These are phyloP conservation scores for Myxozyma sirexii DNA, from an alignment of 805 yeast species.

Conservation along the genomic window DNA sequence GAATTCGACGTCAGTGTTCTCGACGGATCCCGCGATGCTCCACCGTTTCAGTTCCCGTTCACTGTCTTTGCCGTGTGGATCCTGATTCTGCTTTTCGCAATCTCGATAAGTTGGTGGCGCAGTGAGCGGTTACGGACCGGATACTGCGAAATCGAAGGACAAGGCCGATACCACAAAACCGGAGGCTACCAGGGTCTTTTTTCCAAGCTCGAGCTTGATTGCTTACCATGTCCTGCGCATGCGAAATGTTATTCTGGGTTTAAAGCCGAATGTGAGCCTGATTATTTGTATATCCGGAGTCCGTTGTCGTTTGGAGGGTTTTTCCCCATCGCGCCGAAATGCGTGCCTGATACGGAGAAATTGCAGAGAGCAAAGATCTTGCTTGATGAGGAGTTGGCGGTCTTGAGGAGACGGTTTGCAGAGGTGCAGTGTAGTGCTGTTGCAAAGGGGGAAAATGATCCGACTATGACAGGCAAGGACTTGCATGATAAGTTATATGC, in stretches of 20 bases:
- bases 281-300: constrained; percentile 55
- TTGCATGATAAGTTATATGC: constrained; percentile 32
- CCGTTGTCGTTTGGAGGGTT: constrained; percentile 59
- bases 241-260: constrained; percentile 70
- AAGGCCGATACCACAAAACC: constrained; percentile 8
- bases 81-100: not conserved
- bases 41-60: constrained; percentile 16
- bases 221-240: constrained; percentile 79
- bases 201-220: constrained; percentile 54
- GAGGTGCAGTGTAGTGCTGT: constrained; percentile 52
- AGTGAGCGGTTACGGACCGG: constrained; percentile 15
- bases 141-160: constrained; percentile 24
- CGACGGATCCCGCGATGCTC: constrained; percentile 7
- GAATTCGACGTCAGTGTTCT: constrained; percentile 9
- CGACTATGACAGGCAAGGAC: constrained; percentile 19
- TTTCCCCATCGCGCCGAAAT: constrained; percentile 63
- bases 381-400: constrained; percentile 64
- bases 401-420: constrained; percentile 71
- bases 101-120: constrained; percentile 19
- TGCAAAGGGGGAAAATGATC: constrained; percentile 10
- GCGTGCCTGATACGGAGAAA: constrained; percentile 74
- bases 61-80: constrained; percentile 11
- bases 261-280: constrained; percentile 70
- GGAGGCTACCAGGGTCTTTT: constrained; percentile 11
- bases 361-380: constrained; percentile 68